Conservation (phyloP, 2,329 filamentous ascomycete species). For the Sarocladiaceae sp. region DNA sequence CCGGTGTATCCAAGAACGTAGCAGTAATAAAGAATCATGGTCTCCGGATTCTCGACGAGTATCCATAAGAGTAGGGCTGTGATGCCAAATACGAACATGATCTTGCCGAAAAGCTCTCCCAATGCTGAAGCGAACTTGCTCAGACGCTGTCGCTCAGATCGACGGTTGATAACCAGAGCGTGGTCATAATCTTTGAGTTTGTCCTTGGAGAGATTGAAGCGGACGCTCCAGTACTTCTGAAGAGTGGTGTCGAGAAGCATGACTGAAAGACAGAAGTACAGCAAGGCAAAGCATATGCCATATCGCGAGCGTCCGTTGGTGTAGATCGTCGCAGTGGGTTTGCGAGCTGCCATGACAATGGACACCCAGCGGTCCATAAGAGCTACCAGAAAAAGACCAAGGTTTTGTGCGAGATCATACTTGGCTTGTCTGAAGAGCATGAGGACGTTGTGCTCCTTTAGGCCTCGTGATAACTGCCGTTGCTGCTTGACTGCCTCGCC, state of each 20-base stretch:
- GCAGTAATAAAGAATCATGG: slow-evolving; percentile 28
- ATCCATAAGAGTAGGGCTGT: slow-evolving; percentile 29
- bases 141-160: slow-evolving; percentile 16
- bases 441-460: slow-evolving; percentile 34
- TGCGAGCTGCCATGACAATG: slow-evolving; percentile 27
- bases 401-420: slow-evolving; percentile 31
- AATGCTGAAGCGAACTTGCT: slow-evolving; percentile 18
- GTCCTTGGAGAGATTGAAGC: slow-evolving; percentile 27
- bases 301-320: slow-evolving; percentile 26
- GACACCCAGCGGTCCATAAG: slow-evolving; percentile 34
- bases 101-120: slow-evolving; percentile 23
- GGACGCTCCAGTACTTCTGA: slow-evolving; percentile 30
- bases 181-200: slow-evolving; percentile 25
- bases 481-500: slow-evolving; percentile 29
- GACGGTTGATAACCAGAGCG: slow-evolving; percentile 17
- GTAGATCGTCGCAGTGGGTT: slow-evolving; percentile 23
- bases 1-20: slow-evolving; percentile 31
- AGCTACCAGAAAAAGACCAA: slow-evolving; percentile 33
- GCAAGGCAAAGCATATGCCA: slow-evolving; percentile 32
- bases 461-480: slow-evolving; percentile 27
- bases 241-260: slow-evolving; percentile 32
- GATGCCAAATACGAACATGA: slow-evolving; percentile 27
- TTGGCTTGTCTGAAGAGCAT: slow-evolving; percentile 30
- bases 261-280: slow-evolving; percentile 34
- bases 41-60: slow-evolving; percentile 25